A percentile compares a stretch with the other conserved stretches of the same genome.
Conservation (phyloP, 1,139 yeast genomes). For the Debaryomycetaceae sp. region DNA sequence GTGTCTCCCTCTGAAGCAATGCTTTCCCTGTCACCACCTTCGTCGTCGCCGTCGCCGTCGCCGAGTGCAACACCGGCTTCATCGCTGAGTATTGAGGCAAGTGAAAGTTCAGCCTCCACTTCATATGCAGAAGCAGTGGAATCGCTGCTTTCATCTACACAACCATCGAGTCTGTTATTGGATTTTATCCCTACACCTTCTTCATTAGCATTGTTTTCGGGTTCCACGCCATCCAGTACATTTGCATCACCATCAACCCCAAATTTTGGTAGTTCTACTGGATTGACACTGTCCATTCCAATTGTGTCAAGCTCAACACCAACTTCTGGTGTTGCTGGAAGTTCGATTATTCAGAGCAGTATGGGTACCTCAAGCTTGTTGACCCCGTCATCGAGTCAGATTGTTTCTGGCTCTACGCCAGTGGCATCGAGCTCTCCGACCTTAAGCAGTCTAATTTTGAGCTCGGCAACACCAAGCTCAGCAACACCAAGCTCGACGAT, state of each 20-base stretch:
- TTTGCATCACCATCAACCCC: background rate
- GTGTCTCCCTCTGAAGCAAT: background rate
- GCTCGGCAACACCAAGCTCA: no score
- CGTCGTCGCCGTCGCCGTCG: background rate
- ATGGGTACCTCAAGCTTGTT: background rate
- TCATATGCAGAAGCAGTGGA: no score
- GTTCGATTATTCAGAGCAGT: background rate
- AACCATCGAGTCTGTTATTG: background rate
- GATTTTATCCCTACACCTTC: background rate
- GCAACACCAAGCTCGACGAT: no score
- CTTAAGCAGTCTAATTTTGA: no score
- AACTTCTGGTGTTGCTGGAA: background rate
- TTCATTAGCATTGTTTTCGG: background rate
- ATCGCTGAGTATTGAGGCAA: background rate
- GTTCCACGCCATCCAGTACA: background rate
- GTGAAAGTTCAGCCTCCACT: no score
- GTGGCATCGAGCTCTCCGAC: background rate
- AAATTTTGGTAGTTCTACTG: background rate
- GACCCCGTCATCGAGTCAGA: background rate
- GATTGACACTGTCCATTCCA: background rate
- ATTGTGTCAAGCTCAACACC: background rate
- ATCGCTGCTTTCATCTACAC: background rate
- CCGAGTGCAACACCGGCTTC: background rate
- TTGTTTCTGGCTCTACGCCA: background rate
- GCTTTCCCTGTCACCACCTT: background rate